A percentile compares a stretch with the other conserved stretches of the same genome.
Evolutionary conservation across 1,284 basidiomycete species (phyloP).

Genomic region (Cryptococcus amylolentus): DNA sequence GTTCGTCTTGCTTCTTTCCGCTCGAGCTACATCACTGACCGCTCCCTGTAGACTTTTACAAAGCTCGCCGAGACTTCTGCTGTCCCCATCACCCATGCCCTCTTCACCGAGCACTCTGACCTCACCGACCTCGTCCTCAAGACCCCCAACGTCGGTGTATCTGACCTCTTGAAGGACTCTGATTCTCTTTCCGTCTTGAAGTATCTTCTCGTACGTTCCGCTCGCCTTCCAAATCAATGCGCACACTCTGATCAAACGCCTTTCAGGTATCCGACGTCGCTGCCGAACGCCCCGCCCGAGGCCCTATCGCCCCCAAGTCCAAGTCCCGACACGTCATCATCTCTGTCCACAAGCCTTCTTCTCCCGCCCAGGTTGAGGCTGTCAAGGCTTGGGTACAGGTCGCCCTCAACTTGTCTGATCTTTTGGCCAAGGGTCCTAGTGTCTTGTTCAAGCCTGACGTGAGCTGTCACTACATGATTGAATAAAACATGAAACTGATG

Average conservation of each 20-base stretch:
- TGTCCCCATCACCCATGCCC: conserved; percentile 55
- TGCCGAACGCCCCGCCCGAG: conserved; percentile 58
- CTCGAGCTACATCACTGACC: not conserved
- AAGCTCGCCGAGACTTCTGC: conserved; percentile 35
- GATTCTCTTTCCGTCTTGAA: conserved; percentile 56
- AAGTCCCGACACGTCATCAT: conserved; percentile 70
- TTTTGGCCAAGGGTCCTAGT: conserved; percentile 52
- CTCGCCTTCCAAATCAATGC: conserved; percentile 37
- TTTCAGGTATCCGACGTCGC: conserved; percentile 76
- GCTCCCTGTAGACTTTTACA: conserved; percentile 38
- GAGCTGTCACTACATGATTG: conserved; percentile 1
- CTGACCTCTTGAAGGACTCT: conserved; percentile 61
- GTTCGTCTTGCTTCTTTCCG: conserved; percentile 54
- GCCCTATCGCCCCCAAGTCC: conserved; percentile 53
- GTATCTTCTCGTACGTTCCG: conserved; percentile 67
- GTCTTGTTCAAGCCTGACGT: conserved; percentile 65
- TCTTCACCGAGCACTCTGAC: conserved; percentile 73
- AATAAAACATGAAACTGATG: conserved; percentile 3
- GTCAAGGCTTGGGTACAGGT: conserved; percentile 63
- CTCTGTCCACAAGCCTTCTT: conserved; percentile 59
- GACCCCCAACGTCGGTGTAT: conserved; percentile 57
- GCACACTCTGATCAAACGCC: not conserved
- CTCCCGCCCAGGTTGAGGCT: conserved; percentile 52
- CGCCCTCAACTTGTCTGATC: conserved; percentile 69
- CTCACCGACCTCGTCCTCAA: conserved; percentile 75